Evolutionary conservation across 2,329 filamentous ascomycete genomes (phyloP).

Genomic region (Cadophora malorum): DNA sequence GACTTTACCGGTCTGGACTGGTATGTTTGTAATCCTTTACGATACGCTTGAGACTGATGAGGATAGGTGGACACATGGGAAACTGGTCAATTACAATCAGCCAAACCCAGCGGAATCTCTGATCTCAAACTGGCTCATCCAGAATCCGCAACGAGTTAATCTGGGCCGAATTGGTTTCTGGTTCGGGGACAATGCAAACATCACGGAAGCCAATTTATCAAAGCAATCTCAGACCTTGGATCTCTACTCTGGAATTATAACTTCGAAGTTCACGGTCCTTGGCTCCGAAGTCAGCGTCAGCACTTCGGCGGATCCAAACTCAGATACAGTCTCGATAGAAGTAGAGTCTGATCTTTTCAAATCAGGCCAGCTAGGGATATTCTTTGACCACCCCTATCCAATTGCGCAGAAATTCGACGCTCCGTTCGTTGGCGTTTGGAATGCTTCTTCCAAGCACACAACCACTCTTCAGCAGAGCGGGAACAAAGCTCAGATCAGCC

Average conservation of each 20-base stretch:
- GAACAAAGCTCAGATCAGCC: conserved; percentile 46
- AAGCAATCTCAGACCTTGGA: background rate
- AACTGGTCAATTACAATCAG: conserved; percentile 52
- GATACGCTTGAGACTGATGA: conserved; percentile 14
- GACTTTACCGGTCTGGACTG: conserved; percentile 52
- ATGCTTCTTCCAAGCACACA: conserved; percentile 49
- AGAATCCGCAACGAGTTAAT: conserved; percentile 55
- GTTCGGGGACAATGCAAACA: conserved; percentile 43
- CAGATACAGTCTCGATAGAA: background rate
- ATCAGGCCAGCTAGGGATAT: background rate
- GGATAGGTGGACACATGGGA: conserved; percentile 49
- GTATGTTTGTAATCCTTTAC: conserved; percentile 28
- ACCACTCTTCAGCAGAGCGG: conserved; percentile 40
- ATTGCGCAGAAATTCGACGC: background rate
- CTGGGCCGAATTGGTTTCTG: conserved; percentile 51
- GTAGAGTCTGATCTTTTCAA: background rate
- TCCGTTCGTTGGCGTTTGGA: conserved; percentile 49
- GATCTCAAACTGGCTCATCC: conserved; percentile 57
- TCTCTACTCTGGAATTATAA: background rate
- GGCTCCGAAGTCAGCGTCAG: background rate
- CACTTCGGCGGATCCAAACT: background rate
- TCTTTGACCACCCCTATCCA: background rate
- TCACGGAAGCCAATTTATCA: conserved; percentile 40
- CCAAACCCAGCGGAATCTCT: conserved; percentile 49
- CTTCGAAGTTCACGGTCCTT: background rate